phyloP scores from a whole-genome alignment of 345 rosid genomes.

The Ailanthus altissimus region DNA sequence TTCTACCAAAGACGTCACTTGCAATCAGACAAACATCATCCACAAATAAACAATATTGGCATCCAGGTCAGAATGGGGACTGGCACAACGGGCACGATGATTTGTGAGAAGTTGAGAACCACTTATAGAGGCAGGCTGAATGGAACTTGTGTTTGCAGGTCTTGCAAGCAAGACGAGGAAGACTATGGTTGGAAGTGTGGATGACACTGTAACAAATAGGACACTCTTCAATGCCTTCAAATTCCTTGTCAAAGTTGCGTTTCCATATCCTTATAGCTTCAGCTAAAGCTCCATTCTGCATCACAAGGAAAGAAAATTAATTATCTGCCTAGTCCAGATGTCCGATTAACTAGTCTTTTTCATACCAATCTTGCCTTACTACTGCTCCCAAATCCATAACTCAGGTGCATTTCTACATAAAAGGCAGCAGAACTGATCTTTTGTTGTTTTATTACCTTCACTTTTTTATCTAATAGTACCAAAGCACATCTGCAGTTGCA shows the following conservation, averaged over 20 bases:
- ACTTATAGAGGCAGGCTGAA: constrained; percentile 86
- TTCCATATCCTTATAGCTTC: constrained; percentile 96
- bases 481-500: not conserved
- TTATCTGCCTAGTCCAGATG: not conserved
- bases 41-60: not conserved
- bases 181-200: constrained; percentile 83
- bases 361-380: not conserved
- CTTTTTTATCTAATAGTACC: too few relatives aligned
- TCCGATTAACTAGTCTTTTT: not conserved
- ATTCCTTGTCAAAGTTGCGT: constrained; percentile 88
- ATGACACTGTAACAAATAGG: constrained; percentile 98
- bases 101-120: constrained; percentile 92
- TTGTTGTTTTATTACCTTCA: not conserved
- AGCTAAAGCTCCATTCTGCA: constrained; percentile 94
- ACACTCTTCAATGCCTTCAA: constrained; percentile 97
- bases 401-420: not conserved
- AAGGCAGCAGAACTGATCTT: not conserved
- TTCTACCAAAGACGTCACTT: not conserved
- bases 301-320: constrained; percentile 18
- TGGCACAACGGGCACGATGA: constrained; percentile 94
- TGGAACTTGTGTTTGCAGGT: constrained; percentile 98
- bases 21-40: not conserved
- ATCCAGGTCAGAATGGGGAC: constrained; percentile 65
- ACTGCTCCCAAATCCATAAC: not conserved
- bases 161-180: constrained; percentile 89